Evolutionary conservation across 371 early-diverging fungal species (phyloP), one percentile per base, ranked within the genome.

Genomic region (Mucor plumbeus): DNA sequence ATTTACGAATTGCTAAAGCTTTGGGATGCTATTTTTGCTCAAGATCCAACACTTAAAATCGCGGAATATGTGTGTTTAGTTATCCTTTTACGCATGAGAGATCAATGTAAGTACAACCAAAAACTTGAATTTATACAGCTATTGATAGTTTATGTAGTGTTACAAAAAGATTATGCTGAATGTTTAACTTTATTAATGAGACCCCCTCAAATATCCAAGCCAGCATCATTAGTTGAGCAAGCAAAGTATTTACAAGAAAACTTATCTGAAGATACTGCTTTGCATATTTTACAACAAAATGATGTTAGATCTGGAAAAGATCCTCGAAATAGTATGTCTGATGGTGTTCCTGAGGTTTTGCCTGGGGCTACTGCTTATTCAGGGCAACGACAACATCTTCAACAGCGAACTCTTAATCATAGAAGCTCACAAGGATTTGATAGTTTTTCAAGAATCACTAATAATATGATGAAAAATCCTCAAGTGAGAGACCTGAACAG

Each of bases 21-120:
- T 48, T 97, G 97, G 97, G 96, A 95, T 68, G 92, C 91, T 10
- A 83, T 97, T 10, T 91, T 96, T 78, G 92, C 94, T 7, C 88
- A 92, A 54, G 92, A 91, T 65, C 78, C 85, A 6, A 83, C 87
- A 7, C 75, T 95, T 33, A 78, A 87, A 17, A 85, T 95, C 41
- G 92, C 88, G 5, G 95, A 94, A 64, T 96, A 91, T 85, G 75
- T 96, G 8, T 90, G 91, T 44, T 65, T 94, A 5, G 90, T 91
- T 0, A 74, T 97, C 68, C 81, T 96, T 19, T 66, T 93, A 38
- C 83, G 83, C 33, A 83, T 94, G 69, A 85, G 92, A n/a, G 88
- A 90, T 50, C 87, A 90, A n/a, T 75, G 94, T 93, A 81, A 68
- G 91, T 73, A 53, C 50, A 36, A 13, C 19, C 2, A 1, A 0